Conservation (phyloP, 2,329 filamentous ascomycete genomes). For the Ophiostoma quercus region DNA sequence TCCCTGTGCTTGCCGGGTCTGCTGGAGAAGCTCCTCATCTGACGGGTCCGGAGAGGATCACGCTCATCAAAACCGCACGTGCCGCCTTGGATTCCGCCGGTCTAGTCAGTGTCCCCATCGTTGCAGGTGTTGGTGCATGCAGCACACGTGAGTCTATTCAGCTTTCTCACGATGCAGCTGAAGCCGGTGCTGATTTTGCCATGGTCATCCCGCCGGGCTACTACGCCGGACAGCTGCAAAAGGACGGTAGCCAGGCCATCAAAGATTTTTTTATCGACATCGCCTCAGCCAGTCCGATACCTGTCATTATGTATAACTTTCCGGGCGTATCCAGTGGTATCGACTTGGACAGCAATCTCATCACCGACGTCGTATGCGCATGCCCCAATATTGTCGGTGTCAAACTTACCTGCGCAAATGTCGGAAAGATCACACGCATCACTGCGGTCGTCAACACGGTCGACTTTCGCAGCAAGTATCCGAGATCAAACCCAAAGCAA, state of each 20-base stretch:
- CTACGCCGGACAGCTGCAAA: too few relatives aligned
- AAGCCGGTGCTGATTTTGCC: too few relatives aligned
- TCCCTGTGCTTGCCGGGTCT: not conserved
- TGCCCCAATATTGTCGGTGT: too few relatives aligned
- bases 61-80: not conserved
- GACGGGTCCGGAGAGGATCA: not conserved
- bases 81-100: not conserved
- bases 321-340: too few relatives aligned
- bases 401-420: too few relatives aligned
- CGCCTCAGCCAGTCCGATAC: too few relatives aligned
- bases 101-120: not conserved
- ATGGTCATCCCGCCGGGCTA: too few relatives aligned
- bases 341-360: too few relatives aligned
- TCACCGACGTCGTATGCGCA: too few relatives aligned
- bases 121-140: not conserved
- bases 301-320: too few relatives aligned
- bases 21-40: not conserved
- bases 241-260: too few relatives aligned
- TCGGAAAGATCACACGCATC: not conserved
- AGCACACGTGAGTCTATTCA: not conserved
- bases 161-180: not conserved
- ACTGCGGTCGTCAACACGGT: not conserved
- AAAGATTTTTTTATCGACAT: too few relatives aligned
- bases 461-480: not conserved
- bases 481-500: not conserved